Evolutionary conservation across 257 asterid species (phyloP).

Genomic region (Echites panduratus): DNA sequence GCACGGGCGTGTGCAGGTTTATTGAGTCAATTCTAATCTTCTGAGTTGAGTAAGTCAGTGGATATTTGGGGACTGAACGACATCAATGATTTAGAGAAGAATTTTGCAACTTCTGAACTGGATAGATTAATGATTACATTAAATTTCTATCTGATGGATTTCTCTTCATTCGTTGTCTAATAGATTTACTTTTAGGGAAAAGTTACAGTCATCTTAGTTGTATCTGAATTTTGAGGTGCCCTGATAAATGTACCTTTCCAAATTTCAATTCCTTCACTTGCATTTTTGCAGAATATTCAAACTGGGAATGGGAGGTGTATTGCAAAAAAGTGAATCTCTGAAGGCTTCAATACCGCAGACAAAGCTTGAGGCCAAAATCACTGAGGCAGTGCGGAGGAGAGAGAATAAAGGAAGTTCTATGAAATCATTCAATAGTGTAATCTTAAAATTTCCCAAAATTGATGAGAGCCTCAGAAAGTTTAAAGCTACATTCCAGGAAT

Average conservation of each 20-base stretch:
- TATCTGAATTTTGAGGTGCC: neutral
- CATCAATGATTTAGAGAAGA: too few relatives aligned
- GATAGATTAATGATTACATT: neutral
- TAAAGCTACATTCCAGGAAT: slow-evolving; percentile 55
- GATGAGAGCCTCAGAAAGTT: slow-evolving; percentile 75
- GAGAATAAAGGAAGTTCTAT: slow-evolving; percentile 61
- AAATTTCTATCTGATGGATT: neutral
- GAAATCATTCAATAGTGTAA: slow-evolving; percentile 62
- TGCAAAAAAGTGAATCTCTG: slow-evolving; percentile 50
- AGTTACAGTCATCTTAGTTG: neutral
- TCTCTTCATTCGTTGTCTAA: neutral
- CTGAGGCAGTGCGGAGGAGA: slow-evolving; percentile 57
- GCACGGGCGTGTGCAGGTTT: neutral
- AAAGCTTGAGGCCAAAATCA: slow-evolving; percentile 67
- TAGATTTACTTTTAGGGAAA: neutral
- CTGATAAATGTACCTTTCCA: neutral
- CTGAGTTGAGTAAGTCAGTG: neutral
- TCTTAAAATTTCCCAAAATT: slow-evolving; percentile 80
- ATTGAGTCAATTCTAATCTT: neutral
- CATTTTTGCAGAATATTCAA: slow-evolving; percentile 8
- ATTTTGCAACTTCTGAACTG: neutral
- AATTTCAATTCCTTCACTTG: neutral
- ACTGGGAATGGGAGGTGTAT: slow-evolving; percentile 61
- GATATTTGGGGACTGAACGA: neutral
- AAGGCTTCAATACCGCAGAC: slow-evolving; percentile 48